These are phyloP conservation scores for Paramecium primaurelia DNA, from an alignment of 73 alveolate species.

Conservation along the genomic window DNA sequence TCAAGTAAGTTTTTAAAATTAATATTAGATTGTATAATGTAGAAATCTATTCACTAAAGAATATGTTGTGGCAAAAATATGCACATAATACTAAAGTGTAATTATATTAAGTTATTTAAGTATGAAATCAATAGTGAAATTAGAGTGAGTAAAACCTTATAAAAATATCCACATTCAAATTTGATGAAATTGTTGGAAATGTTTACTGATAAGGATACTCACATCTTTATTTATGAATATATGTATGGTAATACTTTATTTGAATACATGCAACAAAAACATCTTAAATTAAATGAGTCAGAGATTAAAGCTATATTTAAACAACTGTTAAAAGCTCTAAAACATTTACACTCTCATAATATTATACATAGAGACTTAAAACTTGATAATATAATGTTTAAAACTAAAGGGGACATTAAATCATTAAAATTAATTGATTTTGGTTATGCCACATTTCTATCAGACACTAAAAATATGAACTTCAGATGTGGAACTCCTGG, in stretches of 20 bases:
- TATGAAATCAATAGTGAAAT: not conserved
- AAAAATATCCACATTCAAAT: not conserved
- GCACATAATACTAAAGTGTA: not conserved
- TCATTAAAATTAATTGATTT: conserved; percentile 64
- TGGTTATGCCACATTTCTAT: conserved; percentile 63
- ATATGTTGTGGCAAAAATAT: not conserved
- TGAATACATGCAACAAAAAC: not conserved
- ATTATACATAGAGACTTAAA: conserved; percentile 62
- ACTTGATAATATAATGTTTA: conserved; percentile 55
- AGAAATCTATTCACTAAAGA: not conserved
- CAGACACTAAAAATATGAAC: not conserved
- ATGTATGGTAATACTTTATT: not conserved
- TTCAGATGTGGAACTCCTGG: conserved; percentile 79
- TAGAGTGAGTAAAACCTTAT: not conserved
- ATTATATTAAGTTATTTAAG: not conserved
- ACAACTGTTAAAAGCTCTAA: conserved; percentile 23
- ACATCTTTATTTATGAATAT: not conserved
- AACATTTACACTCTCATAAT: not conserved
- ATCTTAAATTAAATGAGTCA: not conserved
- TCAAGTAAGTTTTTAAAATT: not conserved
- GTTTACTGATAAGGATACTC: not conserved
- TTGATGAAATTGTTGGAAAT: not conserved
- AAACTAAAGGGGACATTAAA: not conserved
- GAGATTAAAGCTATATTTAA: not conserved
- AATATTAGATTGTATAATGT: not conserved